These are phyloP conservation scores for Myochromella boudieri DNA, from an alignment of 768 basidiomycete genomes.

Conservation along the genomic window DNA sequence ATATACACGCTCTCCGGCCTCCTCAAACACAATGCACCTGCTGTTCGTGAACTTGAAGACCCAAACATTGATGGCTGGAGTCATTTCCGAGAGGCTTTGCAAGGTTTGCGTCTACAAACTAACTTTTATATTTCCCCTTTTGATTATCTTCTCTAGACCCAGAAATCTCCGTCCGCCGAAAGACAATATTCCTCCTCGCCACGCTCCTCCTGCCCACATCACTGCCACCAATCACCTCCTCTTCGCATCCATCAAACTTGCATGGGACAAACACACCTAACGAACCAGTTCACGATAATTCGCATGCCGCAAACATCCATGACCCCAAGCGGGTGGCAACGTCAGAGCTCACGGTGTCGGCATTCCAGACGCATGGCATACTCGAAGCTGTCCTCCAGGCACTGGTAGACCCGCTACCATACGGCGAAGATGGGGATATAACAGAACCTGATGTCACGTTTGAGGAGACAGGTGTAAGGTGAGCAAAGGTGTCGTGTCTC, in stretches of 20 bases:
- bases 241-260: conserved; percentile 17
- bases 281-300: conserved; percentile 63
- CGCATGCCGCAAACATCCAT: conserved; percentile 62
- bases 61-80: conserved; percentile 61
- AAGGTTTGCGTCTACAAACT: conserved; percentile 45
- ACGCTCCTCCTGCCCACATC: conserved; percentile 58
- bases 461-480: conserved; percentile 65
- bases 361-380: conserved; percentile 46
- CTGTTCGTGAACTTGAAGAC: conserved; percentile 52
- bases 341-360: conserved; percentile 44
- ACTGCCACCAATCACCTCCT: conserved; percentile 18
- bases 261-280: conserved; percentile 23
- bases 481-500: conserved; percentile 11
- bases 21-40: conserved; percentile 73
- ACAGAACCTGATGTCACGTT: conserved; percentile 58
- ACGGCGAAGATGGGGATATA: conserved; percentile 66
- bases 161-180: conserved; percentile 74
- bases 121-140: no score
- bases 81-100: conserved; percentile 54
- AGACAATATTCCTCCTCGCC: conserved; percentile 75
- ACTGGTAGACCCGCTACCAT: conserved; percentile 55
- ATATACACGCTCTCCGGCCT: conserved; percentile 80
- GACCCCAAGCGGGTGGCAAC: conserved; percentile 58
- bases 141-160: conserved; percentile 53
- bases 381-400: conserved; percentile 51